phyloP scores from a whole-genome alignment of 257 asterid species.

The Phtheirospermum japonicum region DNA sequence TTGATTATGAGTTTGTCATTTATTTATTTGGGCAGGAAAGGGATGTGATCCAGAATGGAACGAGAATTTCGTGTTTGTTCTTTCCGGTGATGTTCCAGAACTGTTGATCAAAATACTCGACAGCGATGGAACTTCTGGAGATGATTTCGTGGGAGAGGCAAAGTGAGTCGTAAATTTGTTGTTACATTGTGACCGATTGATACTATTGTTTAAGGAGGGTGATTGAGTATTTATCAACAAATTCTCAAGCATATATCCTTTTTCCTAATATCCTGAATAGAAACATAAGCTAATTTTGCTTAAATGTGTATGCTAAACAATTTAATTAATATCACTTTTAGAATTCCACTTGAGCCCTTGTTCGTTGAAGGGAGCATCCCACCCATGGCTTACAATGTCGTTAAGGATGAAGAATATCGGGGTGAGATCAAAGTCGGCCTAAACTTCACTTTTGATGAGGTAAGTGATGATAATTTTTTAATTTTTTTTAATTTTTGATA shows the following conservation, averaged over 20 bases:
- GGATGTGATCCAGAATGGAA: constrained; percentile 66
- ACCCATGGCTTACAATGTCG: constrained; percentile 41
- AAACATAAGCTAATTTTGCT: no score
- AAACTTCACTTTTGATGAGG: constrained; percentile 42
- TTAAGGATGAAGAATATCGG: constrained; percentile 46
- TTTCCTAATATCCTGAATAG: no score
- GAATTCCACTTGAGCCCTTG: constrained; percentile 46
- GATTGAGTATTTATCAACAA: no score
- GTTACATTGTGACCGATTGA: no score
- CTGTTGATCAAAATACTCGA: constrained; percentile 48
- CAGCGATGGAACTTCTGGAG: constrained; percentile 41
- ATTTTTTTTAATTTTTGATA: no score
- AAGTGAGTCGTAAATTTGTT: constrained; percentile 28
- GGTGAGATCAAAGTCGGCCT: constrained; percentile 59
- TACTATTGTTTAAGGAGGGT: no score
- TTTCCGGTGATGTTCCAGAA: constrained; percentile 44
- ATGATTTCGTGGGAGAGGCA: constrained; percentile 57
- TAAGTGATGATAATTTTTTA: constrained; percentile 32
- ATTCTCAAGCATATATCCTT: no score
- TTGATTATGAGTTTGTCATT: no score
- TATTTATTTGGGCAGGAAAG: constrained; percentile 37
- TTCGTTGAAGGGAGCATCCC: constrained; percentile 43
- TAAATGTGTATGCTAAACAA: not conserved
- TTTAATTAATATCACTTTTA: constrained; percentile 18
- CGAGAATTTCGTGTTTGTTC: constrained; percentile 42